Evolutionary conservation across 495 filamentous ascomycete species (phyloP).

Genomic region (Penicillium cataractarum): DNA sequence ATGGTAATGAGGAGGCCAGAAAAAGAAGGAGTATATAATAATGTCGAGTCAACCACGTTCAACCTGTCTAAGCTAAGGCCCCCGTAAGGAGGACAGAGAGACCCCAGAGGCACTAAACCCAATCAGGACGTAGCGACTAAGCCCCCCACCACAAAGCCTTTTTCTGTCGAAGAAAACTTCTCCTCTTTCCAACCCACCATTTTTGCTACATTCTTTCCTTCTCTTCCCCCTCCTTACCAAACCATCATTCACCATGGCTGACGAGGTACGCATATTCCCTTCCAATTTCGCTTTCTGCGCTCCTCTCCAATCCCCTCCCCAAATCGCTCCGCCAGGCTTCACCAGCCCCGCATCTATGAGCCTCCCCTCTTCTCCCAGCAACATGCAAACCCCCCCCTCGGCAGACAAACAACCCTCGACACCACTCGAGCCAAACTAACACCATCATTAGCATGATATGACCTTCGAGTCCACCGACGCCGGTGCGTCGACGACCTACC

Average conservation of each 20-base stretch:
- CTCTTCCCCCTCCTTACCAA: slow-evolving; percentile 6
- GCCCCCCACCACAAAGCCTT: slow-evolving; percentile 48
- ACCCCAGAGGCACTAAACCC: slow-evolving; percentile 35
- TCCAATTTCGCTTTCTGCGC: background rate
- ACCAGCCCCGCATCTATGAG: slow-evolving; percentile 43
- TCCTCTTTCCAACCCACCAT: slow-evolving; percentile 29
- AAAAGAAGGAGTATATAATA: background rate
- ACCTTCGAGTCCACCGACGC: slow-evolving; percentile 92
- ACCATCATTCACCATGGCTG: slow-evolving; percentile 47
- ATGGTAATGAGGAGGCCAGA: background rate
- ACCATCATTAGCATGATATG: slow-evolving; percentile 70
- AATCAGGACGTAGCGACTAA: slow-evolving; percentile 36
- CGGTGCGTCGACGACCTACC: slow-evolving; percentile 90
- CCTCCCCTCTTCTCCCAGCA: slow-evolving; percentile 31
- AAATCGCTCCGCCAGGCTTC: slow-evolving; percentile 21
- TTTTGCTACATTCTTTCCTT: slow-evolving; percentile 20
- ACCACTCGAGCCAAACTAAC: slow-evolving; percentile 23
- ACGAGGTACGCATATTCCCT: slow-evolving; percentile 39
- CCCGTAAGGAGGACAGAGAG: background rate
- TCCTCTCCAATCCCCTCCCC: slow-evolving; percentile 8
- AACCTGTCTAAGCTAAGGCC: no score
- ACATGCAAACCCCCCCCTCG: slow-evolving; percentile 16
- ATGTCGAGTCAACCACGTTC: no score
- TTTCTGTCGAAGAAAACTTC: slow-evolving; percentile 36
- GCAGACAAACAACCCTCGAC: background rate